Evolutionary conservation across 2,329 filamentous ascomycete genomes (phyloP).

Genomic region (Scolecobasidium constrictum): DNA sequence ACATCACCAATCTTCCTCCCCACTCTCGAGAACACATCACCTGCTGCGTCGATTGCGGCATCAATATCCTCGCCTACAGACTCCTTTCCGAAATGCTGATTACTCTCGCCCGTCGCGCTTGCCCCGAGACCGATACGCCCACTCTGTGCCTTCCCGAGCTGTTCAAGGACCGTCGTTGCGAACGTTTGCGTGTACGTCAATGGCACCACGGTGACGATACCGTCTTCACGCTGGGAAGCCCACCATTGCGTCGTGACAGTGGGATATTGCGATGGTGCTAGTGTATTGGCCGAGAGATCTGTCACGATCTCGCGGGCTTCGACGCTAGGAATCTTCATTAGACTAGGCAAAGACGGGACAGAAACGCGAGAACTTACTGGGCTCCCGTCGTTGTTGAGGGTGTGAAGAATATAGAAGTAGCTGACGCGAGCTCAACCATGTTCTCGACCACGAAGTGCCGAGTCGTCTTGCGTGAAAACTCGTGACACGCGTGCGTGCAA

Average conservation of each 20-base stretch:
- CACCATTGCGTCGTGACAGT: constrained; percentile 22
- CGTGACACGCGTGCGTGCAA: too few relatives aligned
- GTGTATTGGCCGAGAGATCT: constrained; percentile 1
- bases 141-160: constrained; percentile 17
- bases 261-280: constrained; percentile 8
- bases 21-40: not conserved
- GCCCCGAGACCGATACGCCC: constrained; percentile 24
- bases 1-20: not conserved
- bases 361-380: too few relatives aligned
- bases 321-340: too few relatives aligned
- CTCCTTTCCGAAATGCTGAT: too few relatives aligned
- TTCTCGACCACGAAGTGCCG: too few relatives aligned
- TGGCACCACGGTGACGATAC: constrained; percentile 21
- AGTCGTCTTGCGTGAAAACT: too few relatives aligned
- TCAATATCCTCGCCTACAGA: not conserved
- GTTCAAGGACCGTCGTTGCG: constrained; percentile 12
- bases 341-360: too few relatives aligned
- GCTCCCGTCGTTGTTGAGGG: too few relatives aligned
- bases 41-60: not conserved
- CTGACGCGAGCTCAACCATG: too few relatives aligned
- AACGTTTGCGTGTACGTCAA: constrained; percentile 20
- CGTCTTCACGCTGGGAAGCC: constrained; percentile 18
- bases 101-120: constrained; percentile 21
- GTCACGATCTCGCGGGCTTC: constrained; percentile 9
- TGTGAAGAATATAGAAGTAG: too few relatives aligned